phyloP scores from a whole-genome alignment of 768 basidiomycete species.

The Filobasidium floriforme region DNA sequence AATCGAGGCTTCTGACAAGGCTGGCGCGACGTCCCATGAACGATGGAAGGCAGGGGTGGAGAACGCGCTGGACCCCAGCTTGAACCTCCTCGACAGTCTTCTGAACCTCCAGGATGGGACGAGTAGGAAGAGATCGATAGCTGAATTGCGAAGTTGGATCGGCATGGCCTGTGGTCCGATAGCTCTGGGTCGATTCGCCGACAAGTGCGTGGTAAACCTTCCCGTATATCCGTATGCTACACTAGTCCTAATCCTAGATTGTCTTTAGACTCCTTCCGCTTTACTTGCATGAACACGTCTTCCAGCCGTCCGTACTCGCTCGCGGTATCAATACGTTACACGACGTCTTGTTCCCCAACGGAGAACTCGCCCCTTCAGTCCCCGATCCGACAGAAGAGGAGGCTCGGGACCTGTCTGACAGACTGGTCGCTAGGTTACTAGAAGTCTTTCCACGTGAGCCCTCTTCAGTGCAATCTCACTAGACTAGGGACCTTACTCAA shows the following conservation, averaged over 20 bases:
- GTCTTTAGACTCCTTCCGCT: constrained; percentile 60
- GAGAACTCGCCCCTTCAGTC: constrained; percentile 69
- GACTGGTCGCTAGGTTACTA: constrained; percentile 47
- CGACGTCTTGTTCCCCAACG: constrained; percentile 69
- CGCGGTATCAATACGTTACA: constrained; percentile 33
- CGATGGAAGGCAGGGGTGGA: background rate
- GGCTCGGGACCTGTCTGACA: constrained; percentile 54
- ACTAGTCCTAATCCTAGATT: background rate
- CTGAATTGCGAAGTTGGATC: background rate
- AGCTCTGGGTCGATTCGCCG: background rate
- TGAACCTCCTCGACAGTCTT: background rate
- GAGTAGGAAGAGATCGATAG: no score
- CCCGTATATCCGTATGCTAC: background rate
- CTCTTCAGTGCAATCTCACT: background rate
- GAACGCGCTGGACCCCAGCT: background rate
- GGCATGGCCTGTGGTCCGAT: background rate
- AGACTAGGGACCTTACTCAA: background rate
- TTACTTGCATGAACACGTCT: constrained; percentile 52
- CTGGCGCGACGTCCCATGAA: background rate
- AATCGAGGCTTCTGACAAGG: no score
- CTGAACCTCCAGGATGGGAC: background rate
- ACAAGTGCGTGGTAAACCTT: background rate
- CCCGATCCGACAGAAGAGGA: constrained; percentile 71
- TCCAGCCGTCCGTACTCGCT: constrained; percentile 42
- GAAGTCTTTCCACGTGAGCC: constrained; percentile 47